phyloP scores from a whole-genome alignment of 78 protist species.

The Diacronema lutheri region DNA sequence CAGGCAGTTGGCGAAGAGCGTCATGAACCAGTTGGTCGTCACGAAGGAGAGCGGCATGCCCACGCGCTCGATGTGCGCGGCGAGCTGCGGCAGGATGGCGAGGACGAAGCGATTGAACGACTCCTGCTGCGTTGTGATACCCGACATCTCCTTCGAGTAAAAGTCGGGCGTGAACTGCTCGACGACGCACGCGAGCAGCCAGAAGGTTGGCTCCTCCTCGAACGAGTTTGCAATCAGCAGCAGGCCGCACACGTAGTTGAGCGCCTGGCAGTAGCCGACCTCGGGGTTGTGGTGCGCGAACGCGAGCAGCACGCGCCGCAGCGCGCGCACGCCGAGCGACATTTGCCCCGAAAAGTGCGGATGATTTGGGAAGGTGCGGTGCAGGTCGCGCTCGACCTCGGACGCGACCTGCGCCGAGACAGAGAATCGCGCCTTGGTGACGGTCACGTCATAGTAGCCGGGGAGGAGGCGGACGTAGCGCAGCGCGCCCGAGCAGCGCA shows the following conservation, averaged over 20 bases:
- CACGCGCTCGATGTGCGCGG: not conserved
- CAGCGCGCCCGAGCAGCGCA: not conserved
- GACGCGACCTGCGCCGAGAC: not conserved
- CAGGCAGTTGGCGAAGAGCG: not conserved
- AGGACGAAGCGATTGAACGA: not conserved
- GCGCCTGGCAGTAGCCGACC: conserved; percentile 13
- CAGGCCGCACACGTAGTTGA: not conserved
- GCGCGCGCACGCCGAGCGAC: not conserved
- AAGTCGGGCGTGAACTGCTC: not conserved
- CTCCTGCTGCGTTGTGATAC: not conserved
- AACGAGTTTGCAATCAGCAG: not conserved
- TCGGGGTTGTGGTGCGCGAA: not conserved
- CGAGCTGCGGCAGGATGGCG: not conserved
- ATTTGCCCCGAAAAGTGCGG: not conserved
- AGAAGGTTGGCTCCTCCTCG: not conserved
- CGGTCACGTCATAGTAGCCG: not conserved
- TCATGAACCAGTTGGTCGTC: not conserved
- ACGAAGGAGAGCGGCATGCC: not conserved
- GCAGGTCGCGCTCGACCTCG: conserved; percentile 9
- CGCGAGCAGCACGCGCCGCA: not conserved
- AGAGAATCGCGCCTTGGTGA: not conserved
- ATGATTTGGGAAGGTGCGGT: not conserved
- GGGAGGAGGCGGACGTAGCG: not conserved
- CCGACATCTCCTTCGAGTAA: not conserved
- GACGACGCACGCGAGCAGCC: not conserved